Evolutionary conservation across 1,139 yeast genomes (phyloP), one percentile per base, ranked within the genome.

Genomic region (Candida sp.): DNA sequence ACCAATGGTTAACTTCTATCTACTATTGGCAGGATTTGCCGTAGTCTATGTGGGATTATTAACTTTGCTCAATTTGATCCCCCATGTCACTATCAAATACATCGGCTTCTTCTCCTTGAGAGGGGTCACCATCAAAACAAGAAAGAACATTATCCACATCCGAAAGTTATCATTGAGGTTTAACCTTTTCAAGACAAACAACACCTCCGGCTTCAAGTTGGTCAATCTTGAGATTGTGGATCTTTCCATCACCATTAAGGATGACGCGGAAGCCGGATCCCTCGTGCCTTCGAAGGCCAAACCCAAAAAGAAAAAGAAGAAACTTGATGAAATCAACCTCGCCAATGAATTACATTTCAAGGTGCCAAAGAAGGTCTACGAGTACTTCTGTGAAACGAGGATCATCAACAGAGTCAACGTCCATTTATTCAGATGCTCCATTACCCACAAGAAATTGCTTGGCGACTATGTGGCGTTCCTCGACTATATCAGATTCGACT

Each of bases 31-130:
- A 6, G 28, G 37, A 3, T 22, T 54, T 7, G 49, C 52, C 7
- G 38, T 54, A n/a, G 54, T 51, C 7, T 70, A 74, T 48, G 46
- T 64, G 12, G 54, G 52, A 3, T 17, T 57, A 6, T 54, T 74
- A 5, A 28, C 61, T 3, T 43, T 60, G 1, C 42, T 75, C 23
- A 77, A 77, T 56, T 51, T 55, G 42, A 60, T 75, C 9, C 80
- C 80, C 4, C 66, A 65, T 47, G 60, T 76, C 5, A 46, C 63
- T 3, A 70, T 77, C 44, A 68, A 66, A 51, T 66, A 70, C 7
- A 50, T 77, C 22, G 80, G 81, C 22, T 73, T 79, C 69, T 58
- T 75, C 51, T 60, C 72, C 17, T 34, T 74, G 31, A 58, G 70
- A 52, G 66, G 71, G 26, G 61, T 76, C 31, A 61, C 66, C 2